Conservation (phyloP, 345 rosid species). For the Lepidium africanum region DNA sequence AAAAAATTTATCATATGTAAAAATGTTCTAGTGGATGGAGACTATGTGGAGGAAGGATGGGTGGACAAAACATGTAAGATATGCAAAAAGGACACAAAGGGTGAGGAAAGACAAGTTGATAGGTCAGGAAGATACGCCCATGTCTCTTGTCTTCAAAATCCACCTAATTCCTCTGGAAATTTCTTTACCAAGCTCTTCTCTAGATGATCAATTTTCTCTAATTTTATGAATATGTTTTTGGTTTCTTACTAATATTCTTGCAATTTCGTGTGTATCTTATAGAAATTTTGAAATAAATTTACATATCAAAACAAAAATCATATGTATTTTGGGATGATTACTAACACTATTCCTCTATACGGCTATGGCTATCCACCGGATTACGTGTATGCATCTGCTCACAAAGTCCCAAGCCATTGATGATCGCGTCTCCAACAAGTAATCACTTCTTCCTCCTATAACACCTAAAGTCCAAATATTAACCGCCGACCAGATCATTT, state of each 20-base stretch:
- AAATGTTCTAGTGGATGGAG: constrained; percentile 53
- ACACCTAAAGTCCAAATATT: constrained; percentile 13
- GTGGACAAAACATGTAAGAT: constrained; percentile 89
- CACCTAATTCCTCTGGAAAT: constrained; percentile 49
- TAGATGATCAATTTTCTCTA: constrained; percentile 18
- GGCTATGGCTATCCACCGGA: not conserved
- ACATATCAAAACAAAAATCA: not conserved
- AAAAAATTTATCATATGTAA: not conserved
- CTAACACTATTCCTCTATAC: not conserved
- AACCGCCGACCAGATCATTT: not conserved
- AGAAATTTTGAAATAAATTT: not conserved
- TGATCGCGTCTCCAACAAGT: not conserved
- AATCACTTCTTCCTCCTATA: not conserved
- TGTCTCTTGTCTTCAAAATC: constrained; percentile 54
- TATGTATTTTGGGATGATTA: not conserved
- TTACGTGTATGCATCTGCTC: not conserved
- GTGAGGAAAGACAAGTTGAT: constrained; percentile 75
- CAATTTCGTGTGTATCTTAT: constrained; percentile 1
- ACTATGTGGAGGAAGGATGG: constrained; percentile 68
- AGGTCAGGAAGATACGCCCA: constrained; percentile 70
- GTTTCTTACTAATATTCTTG: not conserved
- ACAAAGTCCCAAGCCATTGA: not conserved
- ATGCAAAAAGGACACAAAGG: constrained; percentile 79
- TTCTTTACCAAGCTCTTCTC: constrained; percentile 71
- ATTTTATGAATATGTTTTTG: not conserved